Percentiles rank a stretch among this genome's conserved stretches.
These are phyloP conservation scores for Neurospora hispaniola DNA, from an alignment of 495 filamentous ascomycete species.

Conservation along the genomic window DNA sequence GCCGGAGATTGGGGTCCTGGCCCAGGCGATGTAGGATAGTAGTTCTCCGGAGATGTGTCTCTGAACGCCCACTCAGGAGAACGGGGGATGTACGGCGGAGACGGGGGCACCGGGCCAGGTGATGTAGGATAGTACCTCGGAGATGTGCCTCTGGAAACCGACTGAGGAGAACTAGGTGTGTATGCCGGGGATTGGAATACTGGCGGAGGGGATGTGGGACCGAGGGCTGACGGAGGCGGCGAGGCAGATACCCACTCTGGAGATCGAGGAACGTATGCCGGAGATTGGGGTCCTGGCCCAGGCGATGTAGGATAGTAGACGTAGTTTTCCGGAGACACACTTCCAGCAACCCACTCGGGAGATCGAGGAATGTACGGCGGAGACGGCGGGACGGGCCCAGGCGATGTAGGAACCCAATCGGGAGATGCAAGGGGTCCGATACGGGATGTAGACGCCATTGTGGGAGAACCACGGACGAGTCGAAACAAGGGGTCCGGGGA, in stretches of 20 bases:
- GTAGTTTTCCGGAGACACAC: no score
- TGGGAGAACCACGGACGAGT: background rate
- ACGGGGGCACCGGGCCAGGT: background rate
- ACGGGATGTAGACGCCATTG: background rate
- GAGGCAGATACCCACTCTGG: no score
- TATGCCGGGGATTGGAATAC: background rate
- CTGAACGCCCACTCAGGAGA: background rate
- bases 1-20: background rate
- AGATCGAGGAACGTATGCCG: no score
- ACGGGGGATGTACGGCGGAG: background rate
- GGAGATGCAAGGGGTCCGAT: background rate
- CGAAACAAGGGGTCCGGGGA: background rate
- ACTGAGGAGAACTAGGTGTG: background rate
- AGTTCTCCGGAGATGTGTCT: no score
- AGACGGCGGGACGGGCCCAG: no score
- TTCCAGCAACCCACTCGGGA: no score
- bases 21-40: background rate
- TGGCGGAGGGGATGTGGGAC: background rate
- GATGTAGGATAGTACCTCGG: background rate
- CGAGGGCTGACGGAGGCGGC: no score
- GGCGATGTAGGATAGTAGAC: no score
- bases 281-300: no score
- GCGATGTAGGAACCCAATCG: no score
- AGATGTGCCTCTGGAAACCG: background rate
- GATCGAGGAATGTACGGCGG: no score